These are phyloP conservation scores for Noccaea caerulescens DNA, from an alignment of 345 rosid genomes.

Conservation along the genomic window DNA sequence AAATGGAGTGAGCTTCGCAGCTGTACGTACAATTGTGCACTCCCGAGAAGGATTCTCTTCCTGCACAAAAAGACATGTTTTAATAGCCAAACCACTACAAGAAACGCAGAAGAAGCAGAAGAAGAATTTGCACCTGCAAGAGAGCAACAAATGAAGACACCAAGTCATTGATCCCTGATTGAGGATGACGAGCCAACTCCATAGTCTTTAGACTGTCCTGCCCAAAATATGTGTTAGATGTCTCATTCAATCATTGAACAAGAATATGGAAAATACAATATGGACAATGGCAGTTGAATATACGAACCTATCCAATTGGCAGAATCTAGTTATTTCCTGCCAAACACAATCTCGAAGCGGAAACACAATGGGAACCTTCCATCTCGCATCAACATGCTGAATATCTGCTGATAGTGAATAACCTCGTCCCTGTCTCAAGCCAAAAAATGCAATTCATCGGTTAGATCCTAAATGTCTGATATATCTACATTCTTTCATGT, in stretches of 20 bases:
- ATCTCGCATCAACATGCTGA: conserved; percentile 86
- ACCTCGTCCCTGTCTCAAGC: conserved; percentile 73
- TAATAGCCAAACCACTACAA: not conserved
- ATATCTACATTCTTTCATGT: not conserved
- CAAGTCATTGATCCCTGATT: conserved; percentile 73
- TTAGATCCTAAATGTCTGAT: not conserved
- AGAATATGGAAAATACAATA: not conserved
- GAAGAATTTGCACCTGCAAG: conserved; percentile 59
- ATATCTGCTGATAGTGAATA: conserved; percentile 96
- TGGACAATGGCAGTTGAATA: not conserved
- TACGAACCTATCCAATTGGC: conserved; percentile 76
- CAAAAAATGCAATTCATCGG: not conserved
- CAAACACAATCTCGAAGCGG: conserved; percentile 86
- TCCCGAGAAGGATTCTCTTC: conserved; percentile 92
- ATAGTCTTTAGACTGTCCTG: conserved; percentile 83
- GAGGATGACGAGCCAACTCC: conserved; percentile 49
- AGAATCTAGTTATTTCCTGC: conserved; percentile 68
- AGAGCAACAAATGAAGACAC: conserved; percentile 80
- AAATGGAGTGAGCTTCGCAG: conserved; percentile 92
- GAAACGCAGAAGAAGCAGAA: not conserved
- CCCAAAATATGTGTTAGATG: conserved; percentile 52
- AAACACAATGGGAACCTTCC: conserved; percentile 77
- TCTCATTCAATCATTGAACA: conserved; percentile 36
- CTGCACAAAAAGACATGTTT: conserved; percentile 48
- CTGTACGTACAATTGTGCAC: conserved; percentile 81